These are phyloP conservation scores for Penicillium verhagenii DNA, from an alignment of 495 filamentous ascomycete species.

Conservation along the genomic window DNA sequence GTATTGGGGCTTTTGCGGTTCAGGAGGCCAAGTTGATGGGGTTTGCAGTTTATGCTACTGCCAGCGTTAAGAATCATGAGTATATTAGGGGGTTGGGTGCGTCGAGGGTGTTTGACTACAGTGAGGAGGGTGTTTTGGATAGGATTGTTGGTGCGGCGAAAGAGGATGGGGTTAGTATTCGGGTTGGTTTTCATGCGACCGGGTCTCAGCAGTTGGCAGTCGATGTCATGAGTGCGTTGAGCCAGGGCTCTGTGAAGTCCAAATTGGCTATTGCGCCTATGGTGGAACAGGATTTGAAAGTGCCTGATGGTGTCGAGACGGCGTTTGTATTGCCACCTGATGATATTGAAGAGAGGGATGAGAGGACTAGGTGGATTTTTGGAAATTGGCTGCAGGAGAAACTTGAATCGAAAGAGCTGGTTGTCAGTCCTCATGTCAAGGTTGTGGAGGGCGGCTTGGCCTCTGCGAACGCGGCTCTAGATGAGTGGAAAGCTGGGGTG, in stretches of 20 bases:
- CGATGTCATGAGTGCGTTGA: conserved; percentile 8
- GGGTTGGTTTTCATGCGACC: conserved; percentile 7
- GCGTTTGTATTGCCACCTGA: conserved; percentile 10
- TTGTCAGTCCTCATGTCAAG: conserved; percentile 21
- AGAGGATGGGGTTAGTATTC: conserved; percentile 7
- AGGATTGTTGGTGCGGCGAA: conserved; percentile 8
- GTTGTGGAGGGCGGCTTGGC: conserved; percentile 18
- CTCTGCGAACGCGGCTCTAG: conserved; percentile 15
- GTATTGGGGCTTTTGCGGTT: conserved; percentile 23
- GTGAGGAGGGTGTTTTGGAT: conserved; percentile 2
- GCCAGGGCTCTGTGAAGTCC: background rate
- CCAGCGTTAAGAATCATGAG: conserved; percentile 15
- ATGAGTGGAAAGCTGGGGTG: conserved; percentile 19
- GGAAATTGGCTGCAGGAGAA: conserved; percentile 12
- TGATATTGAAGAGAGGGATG: background rate
- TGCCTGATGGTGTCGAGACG: conserved; percentile 11
- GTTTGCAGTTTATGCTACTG: conserved; percentile 17
- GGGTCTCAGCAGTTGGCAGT: conserved; percentile 13
- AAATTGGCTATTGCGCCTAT: conserved; percentile 15
- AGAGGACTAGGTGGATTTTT: conserved; percentile 9
- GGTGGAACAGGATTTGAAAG: conserved; percentile 4
- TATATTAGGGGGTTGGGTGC: conserved; percentile 14
- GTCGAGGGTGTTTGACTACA: conserved; percentile 14
- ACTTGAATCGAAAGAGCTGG: conserved; percentile 7
- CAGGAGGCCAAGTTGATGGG: conserved; percentile 31